Base-by-base conservation (phyloP, 768 basidiomycete species). In the Galerina sulciceps region DNA sequence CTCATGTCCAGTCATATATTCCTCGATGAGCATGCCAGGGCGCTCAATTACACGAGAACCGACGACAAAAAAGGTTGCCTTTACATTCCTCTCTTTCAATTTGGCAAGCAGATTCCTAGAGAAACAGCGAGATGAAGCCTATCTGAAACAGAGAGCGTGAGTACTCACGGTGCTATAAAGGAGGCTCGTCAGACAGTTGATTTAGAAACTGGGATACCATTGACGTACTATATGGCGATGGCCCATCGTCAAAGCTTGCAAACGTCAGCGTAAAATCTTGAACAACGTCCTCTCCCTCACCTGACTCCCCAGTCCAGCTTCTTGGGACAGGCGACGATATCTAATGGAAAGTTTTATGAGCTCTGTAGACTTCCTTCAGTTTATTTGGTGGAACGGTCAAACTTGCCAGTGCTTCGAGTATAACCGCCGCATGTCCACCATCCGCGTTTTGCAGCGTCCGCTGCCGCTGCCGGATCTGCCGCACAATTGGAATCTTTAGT, bases 401-500 rank as follows among this genome's bases (percentile, higher is more conserved):
- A 14, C 57, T 26, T 26, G 77, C 78, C 84, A 37, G 78, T 81
- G 44, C 65, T 55, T 6, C 88, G 77, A 5, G 87, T 87, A 65
- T 79, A 79, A 3, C 88, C 88, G 68, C 92, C 90, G 65, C 93
- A 95, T 20, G 94, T 91, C 93, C 93, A 95, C 93, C 93, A 95
- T 50, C 93, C 92, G 61, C 84, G 84, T 46, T 70, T 70, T 15
- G 81, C 73, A 22, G 87, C 82, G 36, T 88, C 70, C 0, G 81
- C 75, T 3, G 82, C 85, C 1, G 85, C 82, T 1, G 61, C 65
- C 22, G 87, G 79, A 61, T 90, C 83, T 46, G 78, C 76, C 3
- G 62, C 74, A 70, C 93, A 95, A 2, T 85, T 81, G n/a, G 88
- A 89, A 58, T 90, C 85, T 2, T 63, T 68, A 0, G 90, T 93